Evolutionary conservation across 306 rosid genomes (phyloP).

Genomic region (Corylus heterophylla): DNA sequence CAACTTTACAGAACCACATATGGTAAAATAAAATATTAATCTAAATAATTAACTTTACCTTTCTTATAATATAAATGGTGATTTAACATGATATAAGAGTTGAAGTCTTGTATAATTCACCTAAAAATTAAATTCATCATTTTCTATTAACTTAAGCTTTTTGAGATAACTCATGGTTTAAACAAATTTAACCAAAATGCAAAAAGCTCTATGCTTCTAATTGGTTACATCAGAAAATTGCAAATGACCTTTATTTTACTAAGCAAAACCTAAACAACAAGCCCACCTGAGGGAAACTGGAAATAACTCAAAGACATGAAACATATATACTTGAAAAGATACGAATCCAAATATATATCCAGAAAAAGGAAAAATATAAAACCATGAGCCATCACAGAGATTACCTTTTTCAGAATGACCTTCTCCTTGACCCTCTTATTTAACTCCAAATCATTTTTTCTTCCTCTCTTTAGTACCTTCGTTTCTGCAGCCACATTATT

Average conservation of each 20-base stretch:
- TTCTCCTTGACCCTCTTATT: constrained; percentile 62
- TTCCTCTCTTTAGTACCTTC: constrained; percentile 44
- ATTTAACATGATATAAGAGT: no score
- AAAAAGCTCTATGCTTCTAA: neutral
- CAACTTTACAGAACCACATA: neutral
- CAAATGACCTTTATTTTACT: neutral
- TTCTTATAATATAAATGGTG: no score
- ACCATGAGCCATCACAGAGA: neutral
- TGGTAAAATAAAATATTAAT: no score
- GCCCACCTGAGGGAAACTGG: neutral
- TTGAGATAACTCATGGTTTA: no score
- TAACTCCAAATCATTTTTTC: constrained; percentile 36
- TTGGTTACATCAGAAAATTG: neutral
- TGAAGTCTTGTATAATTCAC: no score
- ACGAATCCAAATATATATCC: neutral
- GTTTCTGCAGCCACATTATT: constrained; percentile 47
- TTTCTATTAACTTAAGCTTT: no score
- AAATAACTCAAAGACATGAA: neutral
- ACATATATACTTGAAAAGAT: neutral
- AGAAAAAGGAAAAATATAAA: neutral
- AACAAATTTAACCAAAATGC: neutral
- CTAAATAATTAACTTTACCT: no score
- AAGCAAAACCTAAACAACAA: neutral
- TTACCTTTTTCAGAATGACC: constrained; percentile 92
- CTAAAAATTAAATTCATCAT: no score